phyloP scores from a whole-genome alignment of 2,329 filamentous ascomycete genomes.

The Sclerotinia spermophila region DNA sequence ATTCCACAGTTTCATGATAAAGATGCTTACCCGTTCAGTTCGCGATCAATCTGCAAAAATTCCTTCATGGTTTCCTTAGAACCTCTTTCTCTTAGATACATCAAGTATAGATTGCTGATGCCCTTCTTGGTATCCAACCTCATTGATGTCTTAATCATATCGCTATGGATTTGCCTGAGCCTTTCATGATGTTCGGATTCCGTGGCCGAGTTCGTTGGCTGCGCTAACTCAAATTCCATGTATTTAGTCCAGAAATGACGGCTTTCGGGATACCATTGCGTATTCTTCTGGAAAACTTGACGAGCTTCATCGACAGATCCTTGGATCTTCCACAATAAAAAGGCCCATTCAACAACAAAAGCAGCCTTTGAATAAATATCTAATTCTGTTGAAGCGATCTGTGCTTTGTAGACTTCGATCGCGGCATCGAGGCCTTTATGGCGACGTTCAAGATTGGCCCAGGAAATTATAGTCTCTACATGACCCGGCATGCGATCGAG shows the following conservation, averaged over 20 bases:
- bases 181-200: constrained; percentile 65
- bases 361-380: constrained; percentile 80
- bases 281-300: constrained; percentile 75
- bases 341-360: constrained; percentile 84
- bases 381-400: constrained; percentile 69
- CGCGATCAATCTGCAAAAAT: constrained; percentile 76
- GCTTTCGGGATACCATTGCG: constrained; percentile 81
- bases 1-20: background rate
- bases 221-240: constrained; percentile 82
- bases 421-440: constrained; percentile 81
- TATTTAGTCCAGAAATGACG: constrained; percentile 86
- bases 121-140: constrained; percentile 66
- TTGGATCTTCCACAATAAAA: constrained; percentile 82
- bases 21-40: constrained; percentile 72
- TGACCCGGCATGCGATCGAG: constrained; percentile 73
- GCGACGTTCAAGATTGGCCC: constrained; percentile 81
- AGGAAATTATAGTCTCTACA: constrained; percentile 81
- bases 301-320: constrained; percentile 77
- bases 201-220: constrained; percentile 63
- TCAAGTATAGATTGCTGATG: constrained; percentile 73
- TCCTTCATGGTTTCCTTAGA: constrained; percentile 81
- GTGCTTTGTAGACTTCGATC: constrained; percentile 75
- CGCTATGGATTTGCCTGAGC: constrained; percentile 76
- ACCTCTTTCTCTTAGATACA: constrained; percentile 78
- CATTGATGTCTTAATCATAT: constrained; percentile 69